A percentile compares a stretch with the other conserved stretches of the same genome.
phyloP scores from a whole-genome alignment of 352 stramenopile genomes.

The Globisporangium camurandrum region DNA sequence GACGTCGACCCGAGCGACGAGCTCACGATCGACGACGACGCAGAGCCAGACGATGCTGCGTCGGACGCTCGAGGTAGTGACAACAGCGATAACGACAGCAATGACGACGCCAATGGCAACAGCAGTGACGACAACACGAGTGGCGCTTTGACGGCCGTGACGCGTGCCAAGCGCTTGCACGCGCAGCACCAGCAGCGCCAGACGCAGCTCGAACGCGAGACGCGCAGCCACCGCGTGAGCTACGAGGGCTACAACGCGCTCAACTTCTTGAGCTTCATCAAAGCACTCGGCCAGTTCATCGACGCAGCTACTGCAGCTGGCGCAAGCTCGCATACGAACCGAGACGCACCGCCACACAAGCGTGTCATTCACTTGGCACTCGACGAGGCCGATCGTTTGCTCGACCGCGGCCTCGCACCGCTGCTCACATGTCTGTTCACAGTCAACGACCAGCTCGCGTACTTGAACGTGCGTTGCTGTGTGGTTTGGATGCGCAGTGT shows the following conservation, averaged over 20 bases:
- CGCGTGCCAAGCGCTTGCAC: not conserved
- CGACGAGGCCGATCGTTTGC: constrained; percentile 60
- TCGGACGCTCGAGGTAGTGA: not conserved
- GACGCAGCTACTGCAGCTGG: constrained; percentile 1
- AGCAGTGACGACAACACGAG: not conserved
- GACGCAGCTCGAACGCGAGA: constrained; percentile 5
- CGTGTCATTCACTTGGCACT: constrained; percentile 51
- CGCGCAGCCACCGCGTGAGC: constrained; percentile 5
- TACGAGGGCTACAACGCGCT: constrained; percentile 39
- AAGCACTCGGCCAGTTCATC: constrained; percentile 52
- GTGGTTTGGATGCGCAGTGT: too few species aligned
- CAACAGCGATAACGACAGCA: not conserved
- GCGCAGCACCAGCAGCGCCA: not conserved
- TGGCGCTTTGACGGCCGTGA: not conserved
- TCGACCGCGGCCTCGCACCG: constrained; percentile 42
- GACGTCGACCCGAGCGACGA: not conserved
- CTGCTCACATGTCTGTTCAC: constrained; percentile 60
- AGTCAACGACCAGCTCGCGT: constrained; percentile 62
- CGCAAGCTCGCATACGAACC: not conserved
- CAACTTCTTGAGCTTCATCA: constrained; percentile 68
- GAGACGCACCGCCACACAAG: not conserved
- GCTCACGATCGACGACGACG: constrained; percentile 4
- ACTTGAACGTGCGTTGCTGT: constrained; percentile 40
- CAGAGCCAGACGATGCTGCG: constrained; percentile 2
- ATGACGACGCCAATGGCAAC: not conserved